Evolutionary conservation across 345 rosid species (phyloP).

Genomic region (Pugionium cornutum): DNA sequence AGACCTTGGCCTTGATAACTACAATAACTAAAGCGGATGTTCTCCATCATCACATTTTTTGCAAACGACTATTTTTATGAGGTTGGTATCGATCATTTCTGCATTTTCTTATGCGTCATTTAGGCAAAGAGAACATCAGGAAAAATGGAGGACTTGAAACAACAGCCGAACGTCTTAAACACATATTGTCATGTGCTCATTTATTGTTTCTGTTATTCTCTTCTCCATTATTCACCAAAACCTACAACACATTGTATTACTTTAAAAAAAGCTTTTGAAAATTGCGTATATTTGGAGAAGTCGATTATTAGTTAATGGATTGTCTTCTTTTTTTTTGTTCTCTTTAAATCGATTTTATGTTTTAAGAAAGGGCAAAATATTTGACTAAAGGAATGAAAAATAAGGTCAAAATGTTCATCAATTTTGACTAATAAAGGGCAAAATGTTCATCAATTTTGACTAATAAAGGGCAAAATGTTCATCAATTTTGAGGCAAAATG

Average conservation of each 20-base stretch:
- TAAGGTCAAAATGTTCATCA: not conserved
- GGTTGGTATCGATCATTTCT: not conserved
- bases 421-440: too few relatives aligned
- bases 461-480: too few relatives aligned
- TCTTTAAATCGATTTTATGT: not conserved
- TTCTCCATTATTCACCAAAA: too few relatives aligned
- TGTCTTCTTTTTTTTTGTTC: too few relatives aligned
- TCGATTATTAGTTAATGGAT: too few relatives aligned
- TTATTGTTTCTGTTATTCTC: too few relatives aligned
- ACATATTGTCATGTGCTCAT: too few relatives aligned
- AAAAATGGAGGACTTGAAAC: not conserved
- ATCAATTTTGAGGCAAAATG: too few relatives aligned
- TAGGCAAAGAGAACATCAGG: slow-evolving; percentile 3
- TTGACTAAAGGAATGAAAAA: not conserved
- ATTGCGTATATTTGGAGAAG: too few relatives aligned
- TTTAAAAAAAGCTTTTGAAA: too few relatives aligned
- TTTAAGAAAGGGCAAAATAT: not conserved
- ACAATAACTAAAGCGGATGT: slow-evolving; percentile 42
- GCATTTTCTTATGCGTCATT: not conserved
- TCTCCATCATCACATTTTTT: slow-evolving; percentile 11
- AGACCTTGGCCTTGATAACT: slow-evolving; percentile 81
- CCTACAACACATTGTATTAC: too few relatives aligned
- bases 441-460: not conserved
- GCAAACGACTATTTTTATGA: not conserved
- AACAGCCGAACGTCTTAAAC: too few relatives aligned